Base-by-base conservation (phyloP, 768 basidiomycete genomes). In the Mycena metata region DNA sequence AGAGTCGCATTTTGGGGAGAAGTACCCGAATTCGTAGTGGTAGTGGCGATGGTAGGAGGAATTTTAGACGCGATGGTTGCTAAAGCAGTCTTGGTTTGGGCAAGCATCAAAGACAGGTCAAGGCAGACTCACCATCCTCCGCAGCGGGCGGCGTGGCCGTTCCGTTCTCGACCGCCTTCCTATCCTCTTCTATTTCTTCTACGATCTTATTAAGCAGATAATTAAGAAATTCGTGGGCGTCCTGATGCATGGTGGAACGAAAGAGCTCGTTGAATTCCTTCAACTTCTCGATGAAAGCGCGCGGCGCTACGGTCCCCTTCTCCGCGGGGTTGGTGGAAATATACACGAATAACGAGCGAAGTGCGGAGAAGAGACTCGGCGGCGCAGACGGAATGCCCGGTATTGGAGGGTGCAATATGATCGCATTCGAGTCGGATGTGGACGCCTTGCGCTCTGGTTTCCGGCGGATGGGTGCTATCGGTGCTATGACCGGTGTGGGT, bases 181-280 rank as follows among this genome's bases (percentile, higher is more conserved):
- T 85, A 65, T 92, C 91, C 67, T 89, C 87, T 75, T 96, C 94
- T 71, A 97, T 88, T 77, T 98, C 96, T 79, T 99, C 97, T 41
- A 96, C 92, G 55, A 99, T 91, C 77, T 86, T 90, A 79, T 99
- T 99, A 61, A 99, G 82, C 30, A 98, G 82, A 80, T 92, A 98
- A 77, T 96, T 98, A 46, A 98, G 84, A 79, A 99, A 99, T 80
- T 99, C 98, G 80, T 99, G 98, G 3, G 98, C 98, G 78, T 99
- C 98, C 77, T 99, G 98, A 77, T 99, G 98, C 88, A 93, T 92
- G 17, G 93, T 91, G 42, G 91, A 91, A 54, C 95, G 87, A 76
- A 98, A 99, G 51, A 91, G 84, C 74, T 96, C 95, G 79, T 99
- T 99, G 74, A 95, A 85, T 75, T 96, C 90, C 80, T 94, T 95